phyloP scores from a whole-genome alignment of 148 eudicot genomes.

The Arctostaphylos glauca region DNA sequence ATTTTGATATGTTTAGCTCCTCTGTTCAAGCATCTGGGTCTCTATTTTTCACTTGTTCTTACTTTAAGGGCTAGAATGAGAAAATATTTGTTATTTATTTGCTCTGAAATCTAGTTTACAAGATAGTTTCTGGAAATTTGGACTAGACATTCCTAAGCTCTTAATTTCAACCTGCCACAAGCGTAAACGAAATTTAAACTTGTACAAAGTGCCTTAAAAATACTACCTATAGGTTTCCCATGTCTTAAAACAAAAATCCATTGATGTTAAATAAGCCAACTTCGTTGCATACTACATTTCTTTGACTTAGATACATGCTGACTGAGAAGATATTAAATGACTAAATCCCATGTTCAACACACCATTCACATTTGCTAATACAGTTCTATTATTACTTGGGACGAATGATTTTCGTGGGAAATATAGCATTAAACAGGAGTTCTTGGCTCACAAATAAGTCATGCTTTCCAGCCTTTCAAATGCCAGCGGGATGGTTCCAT shows the following conservation, averaged over 20 bases:
- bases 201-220: not conserved
- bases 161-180: too few relatives aligned
- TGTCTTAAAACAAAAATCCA: not conserved
- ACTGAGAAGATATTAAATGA: not conserved
- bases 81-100: not conserved
- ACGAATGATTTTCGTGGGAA: not conserved
- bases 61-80: not conserved
- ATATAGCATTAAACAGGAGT: not conserved
- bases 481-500: slow-evolving; percentile 77
- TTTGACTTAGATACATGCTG: not conserved
- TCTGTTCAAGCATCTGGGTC: not conserved
- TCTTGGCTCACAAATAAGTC: slow-evolving; percentile 82
- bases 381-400: not conserved
- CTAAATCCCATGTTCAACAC: not conserved
- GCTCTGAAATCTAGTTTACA: not conserved
- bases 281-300: not conserved
- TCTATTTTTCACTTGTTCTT: too few relatives aligned
- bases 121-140: not conserved
- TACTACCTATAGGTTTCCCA: not conserved
- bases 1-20: not conserved
- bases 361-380: not conserved
- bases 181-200: not conserved
- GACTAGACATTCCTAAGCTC: not conserved
- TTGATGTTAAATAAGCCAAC: not conserved
- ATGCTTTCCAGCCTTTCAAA: slow-evolving; percentile 87